Percentiles rank a stretch among this genome's conserved stretches.
Conservation (phyloP, 2,329 filamentous ascomycete species). For the Sclerotinia borealis region DNA sequence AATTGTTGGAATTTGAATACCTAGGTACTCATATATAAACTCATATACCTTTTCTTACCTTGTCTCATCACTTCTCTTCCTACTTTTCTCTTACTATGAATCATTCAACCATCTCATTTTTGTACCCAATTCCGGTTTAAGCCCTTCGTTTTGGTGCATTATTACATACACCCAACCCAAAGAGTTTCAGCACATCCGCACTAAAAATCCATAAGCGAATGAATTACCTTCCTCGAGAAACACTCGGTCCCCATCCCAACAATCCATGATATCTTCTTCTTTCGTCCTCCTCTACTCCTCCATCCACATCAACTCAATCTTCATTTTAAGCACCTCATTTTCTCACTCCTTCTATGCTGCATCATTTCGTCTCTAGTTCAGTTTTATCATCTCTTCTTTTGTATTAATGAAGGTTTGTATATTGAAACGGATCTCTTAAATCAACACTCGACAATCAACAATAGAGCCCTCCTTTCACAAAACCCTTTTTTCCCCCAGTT, state of each 20-base stretch:
- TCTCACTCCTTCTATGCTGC: background rate
- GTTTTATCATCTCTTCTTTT: conserved; percentile 5
- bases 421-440: conserved; percentile 7
- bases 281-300: conserved; percentile 3
- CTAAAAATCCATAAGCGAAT: background rate
- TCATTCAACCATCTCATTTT: background rate
- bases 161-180: background rate
- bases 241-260: conserved; percentile 4
- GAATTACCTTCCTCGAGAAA: background rate
- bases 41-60: conserved; percentile 5
- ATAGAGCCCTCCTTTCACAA: conserved; percentile 5
- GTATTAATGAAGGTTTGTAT: conserved; percentile 14
- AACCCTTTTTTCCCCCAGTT: background rate
- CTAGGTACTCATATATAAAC: too few species aligned
- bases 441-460: background rate
- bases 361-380: background rate
- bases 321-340: background rate
- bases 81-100: too few species aligned
- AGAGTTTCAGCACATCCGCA: conserved; percentile 1
- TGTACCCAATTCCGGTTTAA: background rate
- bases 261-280: background rate
- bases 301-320: background rate
- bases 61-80: background rate
- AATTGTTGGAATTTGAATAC: background rate
- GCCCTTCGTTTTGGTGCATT: background rate